Evolutionary conservation across 352 stramenopile genomes (phyloP).

Genomic region (Blastocystis sp.): DNA sequence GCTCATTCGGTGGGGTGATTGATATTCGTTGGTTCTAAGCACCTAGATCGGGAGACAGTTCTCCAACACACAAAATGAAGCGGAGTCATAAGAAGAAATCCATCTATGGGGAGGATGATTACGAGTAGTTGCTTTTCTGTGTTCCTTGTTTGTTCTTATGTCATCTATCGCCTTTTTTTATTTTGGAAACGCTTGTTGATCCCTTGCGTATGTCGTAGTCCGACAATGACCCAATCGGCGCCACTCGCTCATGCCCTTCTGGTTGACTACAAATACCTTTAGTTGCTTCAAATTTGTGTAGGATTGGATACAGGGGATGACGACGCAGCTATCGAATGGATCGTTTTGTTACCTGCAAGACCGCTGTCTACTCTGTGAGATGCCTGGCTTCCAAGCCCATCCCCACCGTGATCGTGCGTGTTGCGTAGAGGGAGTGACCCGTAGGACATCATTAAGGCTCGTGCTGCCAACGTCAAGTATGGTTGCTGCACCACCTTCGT

Average conservation of each 20-base stretch:
- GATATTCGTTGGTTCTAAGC: neutral
- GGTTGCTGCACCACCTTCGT: conserved; percentile 28
- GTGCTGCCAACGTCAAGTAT: conserved; percentile 22
- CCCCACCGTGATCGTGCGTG: neutral
- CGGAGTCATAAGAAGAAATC: conserved; percentile 38
- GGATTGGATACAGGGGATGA: neutral
- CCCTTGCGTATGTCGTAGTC: no score
- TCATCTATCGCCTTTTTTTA: neutral
- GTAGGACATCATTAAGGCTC: conserved; percentile 16
- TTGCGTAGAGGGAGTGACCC: neutral
- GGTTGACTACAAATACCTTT: no score
- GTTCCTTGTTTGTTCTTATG: no score
- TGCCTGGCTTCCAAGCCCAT: conserved; percentile 16
- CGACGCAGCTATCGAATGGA: neutral
- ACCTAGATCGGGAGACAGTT: conserved; percentile 9
- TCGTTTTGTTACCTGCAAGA: conserved; percentile 28
- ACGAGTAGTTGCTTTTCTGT: no score
- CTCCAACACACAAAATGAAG: conserved; percentile 2
- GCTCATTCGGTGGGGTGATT: neutral
- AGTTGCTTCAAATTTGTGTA: no score
- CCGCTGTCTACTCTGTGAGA: neutral
- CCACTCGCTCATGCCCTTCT: no score
- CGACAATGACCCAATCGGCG: no score
- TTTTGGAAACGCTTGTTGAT: no score
- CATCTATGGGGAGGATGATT: conserved; percentile 47